Base-by-base conservation (phyloP, 2,329 filamentous ascomycete species). In the Colletotrichum shisoi region DNA sequence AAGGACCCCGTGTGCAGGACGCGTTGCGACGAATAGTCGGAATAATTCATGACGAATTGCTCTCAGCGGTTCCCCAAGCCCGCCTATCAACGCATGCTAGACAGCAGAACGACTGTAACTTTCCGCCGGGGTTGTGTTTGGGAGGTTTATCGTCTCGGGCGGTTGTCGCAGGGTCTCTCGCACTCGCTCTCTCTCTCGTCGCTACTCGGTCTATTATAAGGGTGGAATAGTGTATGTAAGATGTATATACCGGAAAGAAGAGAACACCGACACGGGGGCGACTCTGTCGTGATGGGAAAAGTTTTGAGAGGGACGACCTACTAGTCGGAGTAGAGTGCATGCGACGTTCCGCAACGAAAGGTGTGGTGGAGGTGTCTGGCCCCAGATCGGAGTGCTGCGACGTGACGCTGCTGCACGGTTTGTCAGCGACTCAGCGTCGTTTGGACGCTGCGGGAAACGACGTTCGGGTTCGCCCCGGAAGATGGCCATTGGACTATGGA, bases 1-100 rank as follows among this genome's bases (percentile, higher is more conserved):
- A 89, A 85, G 67, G 87, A 89, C 72, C 87, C 87, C 63, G 86
- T 85, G 73, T 81, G 80, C 73, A 81, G 78, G 67, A 87, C 75
- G 73, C 81, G 78, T 78, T 82, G 78, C 76, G 86, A 84, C 70
- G 66, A 57, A 45, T 70, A 62, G 34, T 63, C 59, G 62, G 51
- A 49, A 56, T 63, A 60, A 21, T 64, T 67, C 69, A 70, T 70
- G 54, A 53, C 60, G 67, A 53, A 17, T 65, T 46, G 51, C 37
- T 48, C 27, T 53, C 39, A 53, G 56, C 64, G 49, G 51, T 60
- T 60, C 64, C 59, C 65, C 57, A 42, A 59, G 44, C 57, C 61
- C 57, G 65, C 65, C 63, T 53, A 65, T 69, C 57, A 60, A 62
- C 46, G 60, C 65, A 69, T 67, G 61, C 60, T 68, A 69, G 57